Evolutionary conservation across 2,329 filamentous ascomycete genomes (phyloP).

Genomic region (Aspergillus floridensis): DNA sequence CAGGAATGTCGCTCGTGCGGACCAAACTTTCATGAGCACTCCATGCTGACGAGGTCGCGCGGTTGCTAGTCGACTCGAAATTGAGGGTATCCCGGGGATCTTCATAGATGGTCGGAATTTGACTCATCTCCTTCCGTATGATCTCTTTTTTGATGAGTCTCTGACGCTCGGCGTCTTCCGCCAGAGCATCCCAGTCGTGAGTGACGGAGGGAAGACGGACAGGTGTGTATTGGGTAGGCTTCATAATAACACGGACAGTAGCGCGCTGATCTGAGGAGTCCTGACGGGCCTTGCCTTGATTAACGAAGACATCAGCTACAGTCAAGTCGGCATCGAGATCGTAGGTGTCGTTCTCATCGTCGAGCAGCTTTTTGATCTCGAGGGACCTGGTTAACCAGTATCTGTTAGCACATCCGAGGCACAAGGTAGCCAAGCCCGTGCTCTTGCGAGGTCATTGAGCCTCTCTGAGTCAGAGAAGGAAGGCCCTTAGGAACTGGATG

Average conservation of each 20-base stretch:
- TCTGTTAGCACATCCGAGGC: slow-evolving; percentile 6
- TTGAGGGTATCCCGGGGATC: slow-evolving; percentile 6
- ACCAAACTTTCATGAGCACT: neutral
- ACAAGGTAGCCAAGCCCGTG: neutral
- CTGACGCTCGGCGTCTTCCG: slow-evolving; percentile 18
- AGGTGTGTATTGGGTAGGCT: slow-evolving; percentile 23
- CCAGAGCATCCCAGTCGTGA: slow-evolving; percentile 35
- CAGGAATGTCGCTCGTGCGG: slow-evolving; percentile 22
- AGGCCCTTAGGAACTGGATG: no score
- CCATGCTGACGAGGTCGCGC: neutral
- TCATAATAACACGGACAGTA: slow-evolving; percentile 35
- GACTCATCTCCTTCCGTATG: slow-evolving; percentile 9
- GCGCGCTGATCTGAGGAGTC: slow-evolving; percentile 38
- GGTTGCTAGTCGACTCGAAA: neutral
- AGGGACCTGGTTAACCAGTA: slow-evolving; percentile 27
- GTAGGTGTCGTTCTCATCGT: slow-evolving; percentile 32
- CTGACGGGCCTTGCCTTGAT: slow-evolving; percentile 33
- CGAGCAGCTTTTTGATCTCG: slow-evolving; percentile 38
- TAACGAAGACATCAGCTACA: slow-evolving; percentile 40
- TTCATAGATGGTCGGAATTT: slow-evolving; percentile 21
- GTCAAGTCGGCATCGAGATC: slow-evolving; percentile 34
- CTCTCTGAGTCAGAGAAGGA: no score
- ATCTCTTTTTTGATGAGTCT: slow-evolving; percentile 16
- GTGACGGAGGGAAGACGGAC: slow-evolving; percentile 35
- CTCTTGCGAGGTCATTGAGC: neutral